These are phyloP conservation scores for Leccinum fuscescens DNA, from an alignment of 1,284 basidiomycete genomes.

Conservation along the genomic window DNA sequence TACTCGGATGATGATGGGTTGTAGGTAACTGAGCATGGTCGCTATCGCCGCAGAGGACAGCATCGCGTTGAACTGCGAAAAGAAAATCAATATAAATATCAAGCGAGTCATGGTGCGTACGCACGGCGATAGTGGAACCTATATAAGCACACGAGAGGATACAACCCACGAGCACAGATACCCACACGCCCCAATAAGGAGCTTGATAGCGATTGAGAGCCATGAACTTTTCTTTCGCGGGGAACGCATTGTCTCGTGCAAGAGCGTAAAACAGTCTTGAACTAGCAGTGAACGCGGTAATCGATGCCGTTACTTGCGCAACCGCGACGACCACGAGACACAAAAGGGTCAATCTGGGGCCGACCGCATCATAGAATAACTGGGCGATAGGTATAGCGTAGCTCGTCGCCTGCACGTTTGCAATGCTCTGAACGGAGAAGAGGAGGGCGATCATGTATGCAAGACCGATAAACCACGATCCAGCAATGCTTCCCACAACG, in stretches of 20 bases:
- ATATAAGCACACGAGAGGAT: conserved; percentile 59
- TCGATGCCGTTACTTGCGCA: conserved; percentile 56
- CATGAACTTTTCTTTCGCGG: conserved; percentile 47
- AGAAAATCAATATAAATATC: not conserved
- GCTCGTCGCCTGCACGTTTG: conserved; percentile 46
- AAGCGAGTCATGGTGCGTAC: conserved; percentile 17
- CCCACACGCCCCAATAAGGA: conserved; percentile 57
- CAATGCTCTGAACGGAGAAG: conserved; percentile 55
- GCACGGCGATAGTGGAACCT: conserved; percentile 52
- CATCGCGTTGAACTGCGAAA: conserved; percentile 52
- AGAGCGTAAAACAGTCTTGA: conserved; percentile 58
- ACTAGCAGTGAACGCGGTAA: conserved; percentile 60
- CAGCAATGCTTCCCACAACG: conserved; percentile 54
- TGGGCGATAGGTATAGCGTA: conserved; percentile 60
- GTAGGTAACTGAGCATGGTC: conserved; percentile 59
- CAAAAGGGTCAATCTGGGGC: conserved; percentile 46
- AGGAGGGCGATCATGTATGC: conserved; percentile 60
- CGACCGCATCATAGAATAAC: conserved; percentile 56
- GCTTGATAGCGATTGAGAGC: conserved; percentile 53
- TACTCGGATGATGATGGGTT: conserved; percentile 57
- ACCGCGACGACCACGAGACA: conserved; percentile 50
- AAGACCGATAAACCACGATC: conserved; percentile 60
- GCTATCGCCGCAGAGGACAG: conserved; percentile 56
- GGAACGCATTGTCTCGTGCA: conserved; percentile 53
- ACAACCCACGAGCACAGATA: conserved; percentile 53